A percentile compares a stretch with the other conserved stretches of the same genome.
Evolutionary conservation across 805 yeast species (phyloP).

Genomic region (Metschnikowia drakensbergensis): DNA sequence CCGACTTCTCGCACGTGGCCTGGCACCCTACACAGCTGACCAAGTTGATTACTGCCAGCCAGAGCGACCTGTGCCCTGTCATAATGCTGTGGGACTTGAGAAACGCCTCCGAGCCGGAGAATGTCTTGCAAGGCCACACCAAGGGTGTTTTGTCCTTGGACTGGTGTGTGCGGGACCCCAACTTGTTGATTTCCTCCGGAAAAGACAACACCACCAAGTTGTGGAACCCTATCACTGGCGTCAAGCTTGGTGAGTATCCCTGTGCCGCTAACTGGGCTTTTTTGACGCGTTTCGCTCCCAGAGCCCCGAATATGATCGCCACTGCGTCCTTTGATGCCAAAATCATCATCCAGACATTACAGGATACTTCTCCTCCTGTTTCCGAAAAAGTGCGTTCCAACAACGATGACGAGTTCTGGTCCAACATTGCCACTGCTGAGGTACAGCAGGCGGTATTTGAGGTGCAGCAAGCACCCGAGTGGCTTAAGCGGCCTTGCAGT

Average conservation of each 20-base stretch:
- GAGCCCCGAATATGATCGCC: slow-evolving; percentile 85
- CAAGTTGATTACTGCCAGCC: slow-evolving; percentile 82
- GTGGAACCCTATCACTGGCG: slow-evolving; percentile 85
- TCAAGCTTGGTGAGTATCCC: slow-evolving; percentile 80
- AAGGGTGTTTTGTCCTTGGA: slow-evolving; percentile 88
- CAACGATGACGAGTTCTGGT: slow-evolving; percentile 83
- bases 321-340: slow-evolving; percentile 85
- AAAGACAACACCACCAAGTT: slow-evolving; percentile 82
- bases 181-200: slow-evolving; percentile 81
- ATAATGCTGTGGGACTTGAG: slow-evolving; percentile 91
- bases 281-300: slow-evolving; percentile 82
- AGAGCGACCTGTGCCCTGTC: slow-evolving; percentile 72
- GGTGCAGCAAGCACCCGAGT: slow-evolving; percentile 78
- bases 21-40: slow-evolving; percentile 96
- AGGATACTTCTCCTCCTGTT: slow-evolving; percentile 69
- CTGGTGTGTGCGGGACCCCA: slow-evolving; percentile 86
- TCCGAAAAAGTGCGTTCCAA: slow-evolving; percentile 39
- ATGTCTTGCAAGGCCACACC: slow-evolving; percentile 69
- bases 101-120: slow-evolving; percentile 88
- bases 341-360: slow-evolving; percentile 77
- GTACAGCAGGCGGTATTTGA: slow-evolving; percentile 70
- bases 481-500: slow-evolving; percentile 73
- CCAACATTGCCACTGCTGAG: slow-evolving; percentile 61
- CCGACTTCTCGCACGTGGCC: slow-evolving; percentile 74
- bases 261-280: slow-evolving; percentile 92